Base-by-base conservation (phyloP, 2,329 filamentous ascomycete genomes). In the Fusarium pseudograminearum region DNA sequence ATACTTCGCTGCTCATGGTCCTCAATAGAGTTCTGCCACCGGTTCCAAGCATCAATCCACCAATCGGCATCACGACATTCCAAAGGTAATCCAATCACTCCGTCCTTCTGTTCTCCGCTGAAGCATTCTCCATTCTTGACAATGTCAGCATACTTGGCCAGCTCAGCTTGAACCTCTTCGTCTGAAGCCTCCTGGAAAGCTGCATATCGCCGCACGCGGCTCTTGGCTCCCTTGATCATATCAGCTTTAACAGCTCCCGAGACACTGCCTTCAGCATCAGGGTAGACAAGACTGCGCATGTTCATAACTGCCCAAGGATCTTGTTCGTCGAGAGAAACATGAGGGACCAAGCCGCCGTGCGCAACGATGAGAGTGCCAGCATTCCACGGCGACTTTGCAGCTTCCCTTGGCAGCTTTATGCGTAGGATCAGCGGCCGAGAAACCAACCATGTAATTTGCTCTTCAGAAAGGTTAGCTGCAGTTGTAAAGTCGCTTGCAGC, bases 231-330 rank as follows among this genome's bases (percentile, higher is more conserved):
- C 26, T 73, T 73, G 4, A 70, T 12, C 8, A 73, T 15, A 14
- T 50, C 54, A 4, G 47, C 47, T 8, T 57, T 57, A 9, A 72
- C 30, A 1, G 46, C 30, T 14, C 71, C 68, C 7, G 62, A 14
- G 1, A 57, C 51, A 11, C 20, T 45, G 1, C 31, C 30, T 7
- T 38, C 63, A 11, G 46, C 6, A 1, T 53, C 40, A 4, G 87
- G 76, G 57, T 81, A 82, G 69, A 92, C 85, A 55, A 97, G 86
- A 4, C 89, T 91, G 45, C 93, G 88, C 92, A 98, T 95, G 74
- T 92, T 94, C 93, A 97, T 97, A 18, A 92, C 90, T 41, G 90
- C 89, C 75, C 87, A 88, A 0, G 93, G 90, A 76, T 97, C 84
- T 69, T 89, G 94, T 38, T 86, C 82, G 50, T 90, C 84, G 4